Base-by-base conservation (phyloP, 1,139 yeast species). In the Yamadazyma atmosphaerica region DNA sequence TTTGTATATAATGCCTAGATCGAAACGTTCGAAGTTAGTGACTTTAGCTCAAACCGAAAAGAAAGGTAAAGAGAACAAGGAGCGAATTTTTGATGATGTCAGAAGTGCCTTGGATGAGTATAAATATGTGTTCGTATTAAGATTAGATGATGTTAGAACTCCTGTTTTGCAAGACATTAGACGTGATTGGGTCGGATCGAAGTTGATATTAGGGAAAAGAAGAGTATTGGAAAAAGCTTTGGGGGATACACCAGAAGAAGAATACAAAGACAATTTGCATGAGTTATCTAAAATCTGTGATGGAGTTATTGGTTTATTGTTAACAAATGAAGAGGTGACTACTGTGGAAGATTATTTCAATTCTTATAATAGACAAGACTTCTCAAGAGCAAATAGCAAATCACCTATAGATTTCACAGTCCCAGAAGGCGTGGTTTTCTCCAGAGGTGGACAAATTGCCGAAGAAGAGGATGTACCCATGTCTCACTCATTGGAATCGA, bases 41-140 rank as follows among this genome's bases (percentile, higher is more conserved):
- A 87, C 98, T n/a, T 74, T 92, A 54, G 92, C 98, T 27, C 92
- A 90, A 61, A 90, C 98, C 45, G 97, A 89, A 50, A 92, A 89
- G 66, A 92, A 92, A 63, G 96, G 96, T 39, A 83, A 83, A 51
- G 97, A 88, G 54, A 90, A 89, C 64, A 92, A 92, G 63, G 92
- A 82, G 53, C 77, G 92, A 58, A 82, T 90, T 52, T 92, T 89
- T 49, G 96, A 89, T 56, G 96, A 89, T 49, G 84, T 92, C 40
- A 82, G 96, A 66, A 76, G 77, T 46, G 82, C 86, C 16, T 76
- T 92, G 44, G 98, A 92, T 55, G 72, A 77, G 37, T 85, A 69
- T 65, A 79, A 79, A 56, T 87, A 81, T 63, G 83, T 80, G 34
- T 92, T 96, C 92, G 84, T 89, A 25, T 78, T 94, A 50, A 79